Percentiles rank a stretch among this genome's conserved stretches.
phyloP scores from a whole-genome alignment of 768 basidiomycete species.

The Psilocybe azurescens region DNA sequence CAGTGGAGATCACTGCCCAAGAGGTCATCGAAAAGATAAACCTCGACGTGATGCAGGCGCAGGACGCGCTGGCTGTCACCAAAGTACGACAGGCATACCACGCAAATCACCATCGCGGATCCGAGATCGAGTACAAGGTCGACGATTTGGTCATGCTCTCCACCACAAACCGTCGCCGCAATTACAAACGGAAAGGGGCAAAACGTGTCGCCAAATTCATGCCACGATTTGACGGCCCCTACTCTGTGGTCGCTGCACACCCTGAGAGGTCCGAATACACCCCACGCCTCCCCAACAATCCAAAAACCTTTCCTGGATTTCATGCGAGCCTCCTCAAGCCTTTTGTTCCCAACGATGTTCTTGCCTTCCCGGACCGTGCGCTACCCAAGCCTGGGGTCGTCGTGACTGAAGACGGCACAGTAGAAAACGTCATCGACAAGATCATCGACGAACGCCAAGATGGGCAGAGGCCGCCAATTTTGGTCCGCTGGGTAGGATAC shows the following conservation, averaged over 20 bases:
- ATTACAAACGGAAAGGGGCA: constrained; percentile 34
- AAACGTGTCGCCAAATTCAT: constrained; percentile 47
- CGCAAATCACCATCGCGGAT: constrained; percentile 30
- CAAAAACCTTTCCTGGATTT: constrained; percentile 34
- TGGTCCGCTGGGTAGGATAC: constrained; percentile 37
- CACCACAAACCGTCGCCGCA: constrained; percentile 31
- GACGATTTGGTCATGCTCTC: constrained; percentile 45
- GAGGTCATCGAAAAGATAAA: constrained; percentile 3
- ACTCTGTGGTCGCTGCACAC: constrained; percentile 14
- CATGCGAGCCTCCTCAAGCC: constrained; percentile 35
- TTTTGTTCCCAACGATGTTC: constrained; percentile 33
- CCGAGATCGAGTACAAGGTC: constrained; percentile 27
- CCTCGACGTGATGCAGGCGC: constrained; percentile 5
- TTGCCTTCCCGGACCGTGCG: constrained; percentile 29
- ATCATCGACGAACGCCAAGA: constrained; percentile 29
- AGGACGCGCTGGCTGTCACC: neutral
- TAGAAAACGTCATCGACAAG: constrained; percentile 29
- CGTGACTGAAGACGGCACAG: constrained; percentile 3
- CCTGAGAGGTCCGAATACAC: constrained; percentile 28
- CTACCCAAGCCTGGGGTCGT: neutral
- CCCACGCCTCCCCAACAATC: constrained; percentile 33
- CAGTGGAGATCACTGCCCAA: neutral
- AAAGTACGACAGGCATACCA: constrained; percentile 32
- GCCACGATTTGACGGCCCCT: constrained; percentile 38
- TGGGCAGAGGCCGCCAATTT: constrained; percentile 34